Evolutionary conservation across 306 rosid species (phyloP).

Genomic region (Corylus avellana): DNA sequence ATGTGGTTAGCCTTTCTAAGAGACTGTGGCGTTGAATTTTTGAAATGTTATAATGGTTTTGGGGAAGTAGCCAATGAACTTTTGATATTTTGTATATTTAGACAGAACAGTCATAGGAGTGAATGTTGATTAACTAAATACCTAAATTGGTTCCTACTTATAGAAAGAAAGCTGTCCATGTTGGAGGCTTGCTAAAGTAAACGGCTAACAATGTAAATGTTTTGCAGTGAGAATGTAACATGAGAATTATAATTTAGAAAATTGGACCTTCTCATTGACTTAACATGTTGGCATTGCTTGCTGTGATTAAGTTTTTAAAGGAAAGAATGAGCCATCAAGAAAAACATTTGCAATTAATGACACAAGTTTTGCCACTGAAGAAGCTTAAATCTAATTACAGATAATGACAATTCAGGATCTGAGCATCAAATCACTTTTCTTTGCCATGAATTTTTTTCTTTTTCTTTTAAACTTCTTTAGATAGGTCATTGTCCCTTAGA

Average conservation of each 20-base stretch:
- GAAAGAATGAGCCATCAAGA: background rate
- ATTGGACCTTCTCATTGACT: background rate
- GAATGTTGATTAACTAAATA: background rate
- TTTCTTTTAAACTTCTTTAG: background rate
- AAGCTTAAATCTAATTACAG: background rate
- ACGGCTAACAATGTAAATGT: background rate
- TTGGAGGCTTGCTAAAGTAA: background rate
- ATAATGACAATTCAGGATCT: background rate
- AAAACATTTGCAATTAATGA: background rate
- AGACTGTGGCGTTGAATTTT: too few relatives aligned
- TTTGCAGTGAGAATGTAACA: background rate
- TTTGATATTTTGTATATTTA: background rate
- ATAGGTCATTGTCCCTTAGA: background rate
- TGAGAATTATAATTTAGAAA: background rate
- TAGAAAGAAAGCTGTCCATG: background rate
- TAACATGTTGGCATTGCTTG: constrained; percentile 5
- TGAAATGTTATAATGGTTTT: too few relatives aligned
- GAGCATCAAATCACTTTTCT: background rate
- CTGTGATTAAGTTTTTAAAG: constrained; percentile 9
- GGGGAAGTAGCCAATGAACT: background rate
- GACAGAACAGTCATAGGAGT: background rate
- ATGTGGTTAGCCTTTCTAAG: background rate
- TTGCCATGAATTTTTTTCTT: background rate
- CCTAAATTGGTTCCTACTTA: background rate
- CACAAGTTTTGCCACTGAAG: constrained; percentile 13